Conservation (phyloP, 2,329 filamentous ascomycete genomes). For the Byssoonygena ceratinophila region DNA sequence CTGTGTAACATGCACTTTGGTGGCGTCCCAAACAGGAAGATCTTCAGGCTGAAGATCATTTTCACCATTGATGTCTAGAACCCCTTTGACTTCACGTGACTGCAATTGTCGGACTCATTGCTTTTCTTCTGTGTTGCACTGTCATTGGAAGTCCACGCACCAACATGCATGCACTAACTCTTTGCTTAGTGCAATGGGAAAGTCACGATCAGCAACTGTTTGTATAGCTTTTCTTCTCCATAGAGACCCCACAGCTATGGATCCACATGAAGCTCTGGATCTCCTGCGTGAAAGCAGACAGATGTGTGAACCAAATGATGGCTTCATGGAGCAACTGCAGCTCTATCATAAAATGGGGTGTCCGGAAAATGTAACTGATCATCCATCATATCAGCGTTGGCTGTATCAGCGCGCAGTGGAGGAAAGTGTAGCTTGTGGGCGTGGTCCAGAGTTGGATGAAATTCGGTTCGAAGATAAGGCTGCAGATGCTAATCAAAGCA, state of each 20-base stretch:
- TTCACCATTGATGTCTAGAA: neutral
- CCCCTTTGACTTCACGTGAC: neutral
- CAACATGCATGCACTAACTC: slow-evolving; percentile 5
- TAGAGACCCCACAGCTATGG: slow-evolving; percentile 46
- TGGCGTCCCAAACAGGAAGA: neutral
- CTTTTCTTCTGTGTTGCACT: too few species aligned
- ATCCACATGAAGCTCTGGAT: slow-evolving; percentile 54
- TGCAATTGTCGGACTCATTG: neutral
- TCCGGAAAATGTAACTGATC: slow-evolving; percentile 55
- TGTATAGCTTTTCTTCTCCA: slow-evolving; percentile 75
- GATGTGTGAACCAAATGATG: slow-evolving; percentile 77
- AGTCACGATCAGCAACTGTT: slow-evolving; percentile 79
- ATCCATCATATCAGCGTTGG: slow-evolving; percentile 73
- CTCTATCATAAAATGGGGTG: slow-evolving; percentile 83
- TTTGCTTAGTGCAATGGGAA: slow-evolving; percentile 72
- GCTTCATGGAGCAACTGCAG: slow-evolving; percentile 80
- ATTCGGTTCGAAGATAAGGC: slow-evolving; percentile 59
- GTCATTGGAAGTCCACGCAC: too few species aligned
- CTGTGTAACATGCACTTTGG: neutral
- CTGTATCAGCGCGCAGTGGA: slow-evolving; percentile 56
- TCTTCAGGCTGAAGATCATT: slow-evolving; percentile 1
- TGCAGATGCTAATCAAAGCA: slow-evolving; percentile 15
- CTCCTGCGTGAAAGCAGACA: slow-evolving; percentile 60
- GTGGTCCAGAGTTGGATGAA: slow-evolving; percentile 63
- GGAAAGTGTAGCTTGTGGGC: slow-evolving; percentile 58